Base-by-base conservation (phyloP, 2,329 filamentous ascomycete species). In the Xylaria sp. region DNA sequence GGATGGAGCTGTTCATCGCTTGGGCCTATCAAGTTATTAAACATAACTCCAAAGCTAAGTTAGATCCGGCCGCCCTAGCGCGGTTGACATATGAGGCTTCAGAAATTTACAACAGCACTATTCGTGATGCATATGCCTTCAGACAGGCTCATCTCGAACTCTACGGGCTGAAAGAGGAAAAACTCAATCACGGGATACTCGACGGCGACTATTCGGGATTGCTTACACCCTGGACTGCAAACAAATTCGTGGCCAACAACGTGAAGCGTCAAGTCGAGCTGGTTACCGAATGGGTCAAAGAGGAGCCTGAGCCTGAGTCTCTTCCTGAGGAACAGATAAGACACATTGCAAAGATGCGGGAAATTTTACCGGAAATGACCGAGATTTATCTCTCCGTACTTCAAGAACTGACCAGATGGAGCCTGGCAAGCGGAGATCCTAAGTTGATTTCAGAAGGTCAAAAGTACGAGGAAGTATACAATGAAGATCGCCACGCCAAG, bases 171-270 rank as follows among this genome's bases (percentile, higher is more conserved):
- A 85, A 86, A 20, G 82, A 87, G 18, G 92, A 94, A 71, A 82
- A 87, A 61, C 80, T 96, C 39, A 84, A 89, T 58, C 83, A 91
- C 72, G 91, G 91, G 7, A 87, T 93, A 28, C 80, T 93, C 10
- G 81, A 83, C 1, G 82, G 86, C 18, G 87, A 88, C 54, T 94
- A 94, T 76, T 86, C 90, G 23, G 88, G 86, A 12, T 84, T 98
- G 9, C 88, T 91, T 0, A 90, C 93, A 68, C 92, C 94, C 54
- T 99, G 96, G 96, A 98, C 94, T 94, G 93, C 18, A 89, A 87
- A 72, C 80, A 83, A 41, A 52, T 88, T 85, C 71, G 83, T 90
- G 64, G 86, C 89, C 60, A 90, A 90, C 77, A 90, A 90, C 70
- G 75, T 85, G 13, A 88, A 88, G 75, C 87, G 88, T 20, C 83